Evolutionary conservation across 2,329 filamentous ascomycete species (phyloP).

Genomic region (Cladosporium colombiae): DNA sequence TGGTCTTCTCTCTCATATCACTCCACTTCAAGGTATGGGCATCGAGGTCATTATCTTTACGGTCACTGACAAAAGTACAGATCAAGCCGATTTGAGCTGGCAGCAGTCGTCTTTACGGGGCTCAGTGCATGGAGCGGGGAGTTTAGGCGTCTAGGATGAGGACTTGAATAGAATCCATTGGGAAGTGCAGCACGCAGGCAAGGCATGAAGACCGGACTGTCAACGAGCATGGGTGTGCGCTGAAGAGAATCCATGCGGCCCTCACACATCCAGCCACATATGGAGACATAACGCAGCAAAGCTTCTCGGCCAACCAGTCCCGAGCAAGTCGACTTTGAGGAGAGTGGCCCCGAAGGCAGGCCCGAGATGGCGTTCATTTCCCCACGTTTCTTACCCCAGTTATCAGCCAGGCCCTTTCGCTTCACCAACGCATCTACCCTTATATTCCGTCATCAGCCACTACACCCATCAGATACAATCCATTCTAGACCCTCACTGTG

Average conservation of each 20-base stretch:
- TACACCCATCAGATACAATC: neutral
- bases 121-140: slow-evolving; percentile 15
- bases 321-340: neutral
- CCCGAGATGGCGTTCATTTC: neutral
- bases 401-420: slow-evolving; percentile 9
- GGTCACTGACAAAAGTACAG: slow-evolving; percentile 22
- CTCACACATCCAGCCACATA: neutral
- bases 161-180: slow-evolving; percentile 1
- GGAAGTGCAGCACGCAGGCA: neutral
- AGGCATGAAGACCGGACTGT: neutral
- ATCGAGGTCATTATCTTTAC: neutral
- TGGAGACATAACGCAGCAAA: neutral
- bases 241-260: neutral
- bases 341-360: neutral
- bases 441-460: slow-evolving; percentile 18
- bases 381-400: slow-evolving; percentile 16
- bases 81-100: slow-evolving; percentile 36
- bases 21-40: slow-evolving; percentile 84
- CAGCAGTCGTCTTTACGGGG: neutral
- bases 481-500: slow-evolving; percentile 1
- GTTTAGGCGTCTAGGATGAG: slow-evolving; percentile 12
- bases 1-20: slow-evolving; percentile 94
- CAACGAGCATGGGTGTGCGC: neutral
- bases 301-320: neutral
- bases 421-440: slow-evolving; percentile 16